A percentile compares a stretch with the other conserved stretches of the same genome.
phyloP scores from a whole-genome alignment of 495 filamentous ascomycete genomes.

The Entonaema liquescens region DNA sequence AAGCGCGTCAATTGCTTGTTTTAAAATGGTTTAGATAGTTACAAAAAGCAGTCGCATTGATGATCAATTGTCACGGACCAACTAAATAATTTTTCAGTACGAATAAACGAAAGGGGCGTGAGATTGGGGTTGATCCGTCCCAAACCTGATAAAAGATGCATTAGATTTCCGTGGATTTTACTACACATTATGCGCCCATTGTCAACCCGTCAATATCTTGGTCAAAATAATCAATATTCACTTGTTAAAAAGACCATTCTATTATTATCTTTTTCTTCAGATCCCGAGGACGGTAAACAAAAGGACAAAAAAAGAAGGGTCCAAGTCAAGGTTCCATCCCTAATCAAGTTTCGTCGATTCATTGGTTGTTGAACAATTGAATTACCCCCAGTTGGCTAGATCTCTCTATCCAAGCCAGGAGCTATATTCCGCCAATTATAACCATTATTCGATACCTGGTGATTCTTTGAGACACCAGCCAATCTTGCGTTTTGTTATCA shows the following conservation, averaged over 20 bases:
- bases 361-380: constrained; percentile 19
- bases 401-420: constrained; percentile 28
- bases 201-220: neutral
- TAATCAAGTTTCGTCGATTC: neutral
- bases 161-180: neutral
- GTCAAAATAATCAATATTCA: too few relatives aligned
- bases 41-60: constrained; percentile 33
- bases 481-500: neutral
- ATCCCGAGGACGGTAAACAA: constrained; percentile 8
- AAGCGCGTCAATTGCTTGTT: neutral
- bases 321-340: constrained; percentile 11
- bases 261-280: neutral
- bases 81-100: neutral
- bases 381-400: constrained; percentile 26
- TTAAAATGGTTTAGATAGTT: constrained; percentile 2
- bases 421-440: constrained; percentile 25
- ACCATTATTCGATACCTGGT: neutral
- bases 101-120: constrained; percentile 15
- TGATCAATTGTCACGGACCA: constrained; percentile 30
- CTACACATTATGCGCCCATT: neutral
- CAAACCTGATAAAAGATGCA: constrained; percentile 8
- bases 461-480: neutral
- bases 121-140: constrained; percentile 24
- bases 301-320: constrained; percentile 23
- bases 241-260: too few relatives aligned